Conservation (phyloP, 768 basidiomycete species). For the Lactarius sanguifluus region DNA sequence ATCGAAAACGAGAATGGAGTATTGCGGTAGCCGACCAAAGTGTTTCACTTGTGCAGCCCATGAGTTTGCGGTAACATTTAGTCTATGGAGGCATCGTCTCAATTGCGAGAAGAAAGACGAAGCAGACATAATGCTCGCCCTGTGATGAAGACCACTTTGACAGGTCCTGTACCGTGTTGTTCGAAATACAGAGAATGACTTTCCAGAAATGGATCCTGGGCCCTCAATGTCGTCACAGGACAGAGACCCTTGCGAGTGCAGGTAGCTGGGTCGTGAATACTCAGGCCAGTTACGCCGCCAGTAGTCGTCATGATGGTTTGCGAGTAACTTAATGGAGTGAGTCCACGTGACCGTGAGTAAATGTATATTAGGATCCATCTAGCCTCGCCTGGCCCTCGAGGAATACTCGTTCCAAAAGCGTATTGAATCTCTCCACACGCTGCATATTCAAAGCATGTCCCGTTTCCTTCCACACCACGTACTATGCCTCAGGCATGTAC, state of each 20-base stretch:
- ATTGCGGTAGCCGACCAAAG: conserved; percentile 53
- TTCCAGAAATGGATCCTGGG: conserved; percentile 47
- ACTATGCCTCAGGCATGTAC: conserved; percentile 57
- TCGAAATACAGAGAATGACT: conserved; percentile 80
- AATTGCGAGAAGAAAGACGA: background rate
- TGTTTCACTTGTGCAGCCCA: conserved; percentile 67
- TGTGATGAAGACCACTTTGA: conserved; percentile 77
- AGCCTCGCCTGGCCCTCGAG: conserved; percentile 33
- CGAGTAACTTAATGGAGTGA: background rate
- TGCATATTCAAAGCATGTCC: conserved; percentile 67
- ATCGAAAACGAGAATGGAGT: conserved; percentile 73
- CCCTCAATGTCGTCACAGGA: conserved; percentile 56
- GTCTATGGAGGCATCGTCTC: conserved; percentile 36
- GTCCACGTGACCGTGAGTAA: background rate
- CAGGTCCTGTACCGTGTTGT: conserved; percentile 60
- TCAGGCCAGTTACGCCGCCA: conserved; percentile 26
- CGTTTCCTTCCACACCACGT: conserved; percentile 55
- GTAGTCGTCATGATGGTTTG: background rate
- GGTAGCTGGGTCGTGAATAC: conserved; percentile 60
- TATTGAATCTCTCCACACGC: conserved; percentile 48
- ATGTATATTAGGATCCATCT: background rate
- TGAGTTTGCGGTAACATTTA: conserved; percentile 62
- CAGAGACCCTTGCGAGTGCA: conserved; percentile 73
- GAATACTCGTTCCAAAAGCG: conserved; percentile 32
- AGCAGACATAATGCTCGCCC: conserved; percentile 42